Percentiles rank a stretch among this genome's conserved stretches.
These are phyloP conservation scores for Apiotrichum sp. DNA, from an alignment of 1,284 basidiomycete species.

Conservation along the genomic window DNA sequence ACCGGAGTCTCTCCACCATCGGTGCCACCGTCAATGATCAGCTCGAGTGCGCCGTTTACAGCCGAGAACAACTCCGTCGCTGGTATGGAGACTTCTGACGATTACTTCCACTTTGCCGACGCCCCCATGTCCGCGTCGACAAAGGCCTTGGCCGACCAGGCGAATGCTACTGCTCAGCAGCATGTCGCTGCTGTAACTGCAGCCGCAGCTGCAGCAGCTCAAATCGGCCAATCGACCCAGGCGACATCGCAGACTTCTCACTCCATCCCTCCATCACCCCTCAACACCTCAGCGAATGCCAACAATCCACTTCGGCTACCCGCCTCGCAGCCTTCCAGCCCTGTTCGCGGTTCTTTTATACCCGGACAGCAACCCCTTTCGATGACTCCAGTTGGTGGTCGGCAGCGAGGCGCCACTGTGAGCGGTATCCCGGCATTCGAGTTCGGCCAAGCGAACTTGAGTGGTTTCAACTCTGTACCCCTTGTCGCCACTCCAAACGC, in stretches of 20 bases:
- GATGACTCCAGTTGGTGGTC: slow-evolving; percentile 16
- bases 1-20: slow-evolving; percentile 25
- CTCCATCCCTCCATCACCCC: neutral
- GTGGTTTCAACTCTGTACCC: slow-evolving; percentile 2
- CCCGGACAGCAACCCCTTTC: slow-evolving; percentile 22
- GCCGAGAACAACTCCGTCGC: slow-evolving; percentile 23
- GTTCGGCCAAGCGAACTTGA: neutral
- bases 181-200: slow-evolving; percentile 1
- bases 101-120: slow-evolving; percentile 38
- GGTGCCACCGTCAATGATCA: slow-evolving; percentile 19
- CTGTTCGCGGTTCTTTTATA: slow-evolving; percentile 29
- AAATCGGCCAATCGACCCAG: neutral
- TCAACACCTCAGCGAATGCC: slow-evolving; percentile 11
- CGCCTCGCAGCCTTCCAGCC: slow-evolving; percentile 40
- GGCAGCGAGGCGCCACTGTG: slow-evolving; percentile 40
- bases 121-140: slow-evolving; percentile 17
- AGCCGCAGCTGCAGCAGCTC: slow-evolving; percentile 6
- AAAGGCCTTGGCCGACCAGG: neutral
- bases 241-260: neutral
- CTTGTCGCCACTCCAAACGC: slow-evolving; percentile 7
- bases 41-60: slow-evolving; percentile 34
- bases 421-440: slow-evolving; percentile 31
- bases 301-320: slow-evolving; percentile 28
- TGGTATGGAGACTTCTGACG: slow-evolving; percentile 21
- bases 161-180: slow-evolving; percentile 1